Conservation (phyloP, 1,139 yeast species). For the Lizanozyma gosingica region DNA sequence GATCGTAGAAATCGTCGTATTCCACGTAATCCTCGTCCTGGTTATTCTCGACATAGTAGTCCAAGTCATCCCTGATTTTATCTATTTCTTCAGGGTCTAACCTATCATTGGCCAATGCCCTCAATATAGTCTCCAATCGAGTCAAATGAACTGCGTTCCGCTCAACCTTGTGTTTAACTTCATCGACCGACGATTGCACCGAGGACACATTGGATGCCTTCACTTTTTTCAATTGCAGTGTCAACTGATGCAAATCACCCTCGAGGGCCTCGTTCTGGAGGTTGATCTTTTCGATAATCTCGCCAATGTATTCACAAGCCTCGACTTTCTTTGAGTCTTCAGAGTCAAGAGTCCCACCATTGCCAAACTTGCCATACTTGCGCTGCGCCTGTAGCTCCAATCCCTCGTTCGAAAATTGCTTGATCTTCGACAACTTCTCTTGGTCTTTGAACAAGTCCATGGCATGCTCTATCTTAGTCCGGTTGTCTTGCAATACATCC, state of each 20-base stretch:
- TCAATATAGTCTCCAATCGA: slow-evolving; percentile 68
- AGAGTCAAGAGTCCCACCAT: slow-evolving; percentile 50
- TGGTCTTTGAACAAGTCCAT: slow-evolving; percentile 97
- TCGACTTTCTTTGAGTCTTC: slow-evolving; percentile 76
- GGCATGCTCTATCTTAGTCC: slow-evolving; percentile 78
- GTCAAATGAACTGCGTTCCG: slow-evolving; percentile 75
- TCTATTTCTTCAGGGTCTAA: slow-evolving; percentile 76
- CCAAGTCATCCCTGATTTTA: slow-evolving; percentile 81
- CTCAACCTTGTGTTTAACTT: slow-evolving; percentile 54
- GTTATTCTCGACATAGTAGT: slow-evolving; percentile 88
- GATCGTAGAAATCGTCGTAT: slow-evolving; percentile 90
- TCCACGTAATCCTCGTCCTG: slow-evolving; percentile 95
- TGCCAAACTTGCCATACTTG: slow-evolving; percentile 21
- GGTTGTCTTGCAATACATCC: slow-evolving; percentile 60
- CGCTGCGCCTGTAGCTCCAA: slow-evolving; percentile 53
- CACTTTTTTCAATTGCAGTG: slow-evolving; percentile 39
- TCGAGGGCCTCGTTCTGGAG: slow-evolving; percentile 76
- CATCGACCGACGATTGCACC: slow-evolving; percentile 47
- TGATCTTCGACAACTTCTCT: slow-evolving; percentile 90
- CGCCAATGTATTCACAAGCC: slow-evolving; percentile 61
- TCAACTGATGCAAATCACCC: slow-evolving; percentile 59
- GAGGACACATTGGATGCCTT: slow-evolving; percentile 29
- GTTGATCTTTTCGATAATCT: slow-evolving; percentile 72
- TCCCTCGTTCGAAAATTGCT: slow-evolving; percentile 94
- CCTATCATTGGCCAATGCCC: slow-evolving; percentile 75